These are phyloP conservation scores for Astrothelium subdiscretum DNA, from an alignment of 495 filamentous ascomycete genomes.

Conservation along the genomic window DNA sequence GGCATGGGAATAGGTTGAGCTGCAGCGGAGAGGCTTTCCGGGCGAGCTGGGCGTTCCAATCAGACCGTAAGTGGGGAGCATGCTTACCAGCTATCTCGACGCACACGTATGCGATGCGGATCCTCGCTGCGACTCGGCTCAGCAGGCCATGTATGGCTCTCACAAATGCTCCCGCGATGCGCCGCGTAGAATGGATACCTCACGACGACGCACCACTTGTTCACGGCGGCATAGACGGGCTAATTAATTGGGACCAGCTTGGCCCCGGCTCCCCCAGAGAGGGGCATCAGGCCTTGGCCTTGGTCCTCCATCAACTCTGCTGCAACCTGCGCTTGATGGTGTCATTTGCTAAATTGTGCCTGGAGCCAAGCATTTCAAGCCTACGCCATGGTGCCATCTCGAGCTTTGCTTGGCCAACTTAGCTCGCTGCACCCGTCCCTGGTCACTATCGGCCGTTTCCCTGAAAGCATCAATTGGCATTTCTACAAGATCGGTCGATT, in stretches of 20 bases:
- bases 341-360: neutral
- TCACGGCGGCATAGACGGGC: neutral
- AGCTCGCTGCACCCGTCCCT: neutral
- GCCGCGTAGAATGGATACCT: neutral
- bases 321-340: neutral
- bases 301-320: neutral
- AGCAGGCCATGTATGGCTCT: neutral
- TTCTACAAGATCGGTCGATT: neutral
- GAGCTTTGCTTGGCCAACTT: neutral
- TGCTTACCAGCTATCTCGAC: neutral
- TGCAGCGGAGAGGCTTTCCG: neutral
- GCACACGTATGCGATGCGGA: constrained; percentile 1
- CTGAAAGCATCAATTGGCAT: neutral
- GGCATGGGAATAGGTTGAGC: neutral
- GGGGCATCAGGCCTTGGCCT: neutral
- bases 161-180: neutral
- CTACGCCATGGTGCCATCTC: neutral
- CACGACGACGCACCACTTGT: neutral
- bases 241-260: neutral
- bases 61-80: neutral
- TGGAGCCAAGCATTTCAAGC: neutral
- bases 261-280: neutral
- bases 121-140: neutral
- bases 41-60: neutral
- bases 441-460: neutral